Evolutionary conservation across 176 grass and related monocot species (phyloP), one percentile per base, ranked within the genome.

Genomic region (Puccinellia tenuiflora): DNA sequence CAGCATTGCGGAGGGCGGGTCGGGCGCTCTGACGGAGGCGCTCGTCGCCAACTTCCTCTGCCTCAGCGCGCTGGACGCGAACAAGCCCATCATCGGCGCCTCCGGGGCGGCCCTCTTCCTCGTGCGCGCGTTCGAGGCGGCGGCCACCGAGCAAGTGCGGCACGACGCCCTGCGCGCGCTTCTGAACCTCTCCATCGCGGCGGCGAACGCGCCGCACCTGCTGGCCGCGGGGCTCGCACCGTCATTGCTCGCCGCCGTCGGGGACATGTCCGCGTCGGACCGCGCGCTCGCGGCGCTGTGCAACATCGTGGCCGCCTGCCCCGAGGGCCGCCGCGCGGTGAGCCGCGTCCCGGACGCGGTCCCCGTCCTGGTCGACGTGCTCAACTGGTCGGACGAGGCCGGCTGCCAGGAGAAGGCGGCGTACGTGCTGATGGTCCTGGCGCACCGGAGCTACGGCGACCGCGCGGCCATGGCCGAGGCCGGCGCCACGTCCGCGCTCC

Each of bases 401-500:
- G 88, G 80, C 0, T 99, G 96, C 86, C 93, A 99, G 91, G 96
- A 99, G 85, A 96, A 96, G 85, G 88, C 91, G 0, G 87, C 89
- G 12, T 96, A 99, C 82, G 42, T 99, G 38, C 93, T 99, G 6
- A 99, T 99, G 96, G 89, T 99, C 13, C 94, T 99, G 74, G 96
- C 93, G 29, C 91, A 99, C 89, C 94, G 92, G 45, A 87, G 87
- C 38, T 53, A 81, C 77, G 33, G 52, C 24, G 92, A 93, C 81
- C 89, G 96, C 20, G 48, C 78, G 6, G 88, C 87, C 46, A 99
- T 99, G 91, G 21, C 54, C 2, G 93, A 94, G 74, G 91, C 93
- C 54, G 89, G 91, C 47, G 85, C 90, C 53, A 76, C 91, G 13
- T 91, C 87, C 2, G 93, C 91, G 12, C 91, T 99, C 1, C 93